These are phyloP conservation scores for Fusarium coicis DNA, from an alignment of 2,329 filamentous ascomycete species.

Conservation along the genomic window DNA sequence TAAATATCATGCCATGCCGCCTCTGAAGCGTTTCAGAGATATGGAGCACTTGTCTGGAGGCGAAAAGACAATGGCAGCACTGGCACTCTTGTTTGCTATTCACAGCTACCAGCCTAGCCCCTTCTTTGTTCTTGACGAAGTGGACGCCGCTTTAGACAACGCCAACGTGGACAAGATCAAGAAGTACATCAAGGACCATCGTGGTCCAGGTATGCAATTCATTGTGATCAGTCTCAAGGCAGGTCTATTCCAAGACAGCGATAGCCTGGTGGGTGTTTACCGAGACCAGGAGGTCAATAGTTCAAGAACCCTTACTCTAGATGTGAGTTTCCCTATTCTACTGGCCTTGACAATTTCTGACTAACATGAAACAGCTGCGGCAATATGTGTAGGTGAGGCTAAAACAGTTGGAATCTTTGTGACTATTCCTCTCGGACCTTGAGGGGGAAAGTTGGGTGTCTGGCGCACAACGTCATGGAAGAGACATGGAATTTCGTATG, in stretches of 20 bases:
- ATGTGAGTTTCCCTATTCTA: slow-evolving; percentile 73
- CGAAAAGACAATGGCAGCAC: slow-evolving; percentile 98
- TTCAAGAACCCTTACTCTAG: slow-evolving; percentile 88
- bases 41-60: slow-evolving; percentile 98
- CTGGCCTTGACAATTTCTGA: neutral
- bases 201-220: slow-evolving; percentile 97
- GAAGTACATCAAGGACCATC: slow-evolving; percentile 94
- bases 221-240: slow-evolving; percentile 98
- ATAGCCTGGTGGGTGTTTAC: slow-evolving; percentile 95
- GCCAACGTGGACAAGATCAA: slow-evolving; percentile 96
- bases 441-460: slow-evolving; percentile 10
- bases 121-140: slow-evolving; percentile 98
- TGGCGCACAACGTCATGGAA: slow-evolving; percentile 3
- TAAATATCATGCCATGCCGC: slow-evolving; percentile 99
- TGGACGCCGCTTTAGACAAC: slow-evolving; percentile 97
- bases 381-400: slow-evolving; percentile 47
- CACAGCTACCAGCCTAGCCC: slow-evolving; percentile 95
- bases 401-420: neutral
- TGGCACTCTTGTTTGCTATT: slow-evolving; percentile 96
- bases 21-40: slow-evolving; percentile 96
- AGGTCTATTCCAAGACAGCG: slow-evolving; percentile 94
- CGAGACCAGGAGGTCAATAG: slow-evolving; percentile 94
- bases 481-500: slow-evolving; percentile 5
- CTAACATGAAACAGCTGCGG: slow-evolving; percentile 44
- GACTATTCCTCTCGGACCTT: slow-evolving; percentile 6